Conservation (phyloP, 2,329 filamentous ascomycete species). For the Cylindrodendrum hubeiense region DNA sequence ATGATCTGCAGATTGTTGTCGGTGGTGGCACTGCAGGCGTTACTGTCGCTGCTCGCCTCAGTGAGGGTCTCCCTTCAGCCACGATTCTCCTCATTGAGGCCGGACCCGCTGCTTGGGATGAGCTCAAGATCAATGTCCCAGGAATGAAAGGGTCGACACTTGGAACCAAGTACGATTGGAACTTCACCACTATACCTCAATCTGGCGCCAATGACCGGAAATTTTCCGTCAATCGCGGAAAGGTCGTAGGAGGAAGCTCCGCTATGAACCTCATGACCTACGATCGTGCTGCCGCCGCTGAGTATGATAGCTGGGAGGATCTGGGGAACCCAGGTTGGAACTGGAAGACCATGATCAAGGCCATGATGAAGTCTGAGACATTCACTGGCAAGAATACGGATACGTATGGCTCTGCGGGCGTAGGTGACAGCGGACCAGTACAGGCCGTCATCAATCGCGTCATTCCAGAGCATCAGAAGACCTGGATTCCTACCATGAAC, state of each 20-base stretch:
- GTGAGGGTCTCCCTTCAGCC: conserved; percentile 45
- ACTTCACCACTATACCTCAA: conserved; percentile 58
- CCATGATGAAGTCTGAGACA: conserved; percentile 44
- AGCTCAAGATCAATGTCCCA: conserved; percentile 48
- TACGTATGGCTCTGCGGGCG: conserved; percentile 27
- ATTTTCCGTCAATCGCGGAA: conserved; percentile 59
- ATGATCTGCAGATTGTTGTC: conserved; percentile 8
- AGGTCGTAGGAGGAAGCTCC: conserved; percentile 61
- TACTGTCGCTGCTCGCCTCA: conserved; percentile 49
- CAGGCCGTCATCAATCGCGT: conserved; percentile 54
- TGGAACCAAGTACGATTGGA: conserved; percentile 52
- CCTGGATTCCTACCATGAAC: conserved; percentile 58
- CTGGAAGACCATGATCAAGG: conserved; percentile 51
- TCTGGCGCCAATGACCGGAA: conserved; percentile 52
- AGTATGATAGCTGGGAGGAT: conserved; percentile 54
- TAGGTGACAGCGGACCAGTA: conserved; percentile 24
- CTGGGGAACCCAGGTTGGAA: conserved; percentile 53
- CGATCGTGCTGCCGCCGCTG: conserved; percentile 50
- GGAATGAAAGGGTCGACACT: conserved; percentile 47
- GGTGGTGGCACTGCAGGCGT: conserved; percentile 47
- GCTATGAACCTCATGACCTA: conserved; percentile 48
- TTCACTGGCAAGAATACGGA: conserved; percentile 32
- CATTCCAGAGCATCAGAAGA: conserved; percentile 55
- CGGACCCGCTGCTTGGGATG: conserved; percentile 44
- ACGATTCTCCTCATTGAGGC: conserved; percentile 48